Conservation (phyloP, 352 stramenopile species). For the Aphanomyces euteiches region DNA sequence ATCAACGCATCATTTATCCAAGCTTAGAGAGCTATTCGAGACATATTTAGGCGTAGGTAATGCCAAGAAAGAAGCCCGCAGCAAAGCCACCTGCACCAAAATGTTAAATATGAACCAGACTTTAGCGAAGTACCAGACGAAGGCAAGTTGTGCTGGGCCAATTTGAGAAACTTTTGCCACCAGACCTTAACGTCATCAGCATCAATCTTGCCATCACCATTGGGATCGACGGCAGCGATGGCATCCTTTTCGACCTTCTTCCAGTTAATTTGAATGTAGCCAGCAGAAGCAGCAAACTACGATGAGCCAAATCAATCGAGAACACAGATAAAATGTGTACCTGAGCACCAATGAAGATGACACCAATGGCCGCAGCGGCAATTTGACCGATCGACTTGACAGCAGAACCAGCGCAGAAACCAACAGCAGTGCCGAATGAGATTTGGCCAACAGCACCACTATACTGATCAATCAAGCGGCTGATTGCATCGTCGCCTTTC, state of each 20-base stretch:
- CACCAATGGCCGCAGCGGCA: conserved; percentile 66
- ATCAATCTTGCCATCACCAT: conserved; percentile 83
- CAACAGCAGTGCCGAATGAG: conserved; percentile 58
- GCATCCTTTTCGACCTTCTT: conserved; percentile 85
- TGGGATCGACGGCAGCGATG: conserved; percentile 70
- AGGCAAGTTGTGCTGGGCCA: conserved; percentile 80
- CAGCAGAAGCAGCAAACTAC: conserved; percentile 64
- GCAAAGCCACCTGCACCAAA: conserved; percentile 13
- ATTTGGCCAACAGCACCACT: conserved; percentile 62
- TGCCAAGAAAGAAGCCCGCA: conserved; percentile 12
- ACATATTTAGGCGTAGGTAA: conserved; percentile 19
- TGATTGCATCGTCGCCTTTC: conserved; percentile 43
- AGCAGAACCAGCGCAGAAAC: conserved; percentile 83
- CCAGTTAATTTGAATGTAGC: conserved; percentile 90
- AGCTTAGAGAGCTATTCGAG: neutral
- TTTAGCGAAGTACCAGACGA: conserved; percentile 41
- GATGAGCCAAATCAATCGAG: conserved; percentile 1
- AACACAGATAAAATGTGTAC: neutral
- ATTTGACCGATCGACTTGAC: conserved; percentile 80
- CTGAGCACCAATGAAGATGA: conserved; percentile 73
- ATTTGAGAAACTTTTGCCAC: conserved; percentile 58
- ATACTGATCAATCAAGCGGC: conserved; percentile 62
- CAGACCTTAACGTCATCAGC: conserved; percentile 75
- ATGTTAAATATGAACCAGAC: neutral
- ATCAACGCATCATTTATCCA: conserved; percentile 8